Conservation (phyloP, 495 filamentous ascomycete species). For the Delitschia confertaspora region DNA sequence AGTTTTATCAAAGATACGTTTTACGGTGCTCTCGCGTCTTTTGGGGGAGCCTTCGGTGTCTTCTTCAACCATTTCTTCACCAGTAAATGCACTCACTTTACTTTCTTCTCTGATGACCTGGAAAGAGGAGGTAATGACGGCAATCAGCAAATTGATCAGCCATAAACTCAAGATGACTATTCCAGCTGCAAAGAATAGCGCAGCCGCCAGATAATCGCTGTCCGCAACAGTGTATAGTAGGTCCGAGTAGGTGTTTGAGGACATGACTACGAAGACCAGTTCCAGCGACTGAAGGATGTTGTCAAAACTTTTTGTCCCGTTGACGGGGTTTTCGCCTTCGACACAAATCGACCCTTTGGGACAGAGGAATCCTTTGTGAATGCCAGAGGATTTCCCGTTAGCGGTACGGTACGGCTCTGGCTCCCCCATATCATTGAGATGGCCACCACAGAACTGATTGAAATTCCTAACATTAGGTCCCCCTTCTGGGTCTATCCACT, state of each 20-base stretch:
- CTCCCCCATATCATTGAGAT: slow-evolving; percentile 53
- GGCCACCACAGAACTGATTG: slow-evolving; percentile 78
- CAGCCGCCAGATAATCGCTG: slow-evolving; percentile 79
- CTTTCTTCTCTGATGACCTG: slow-evolving; percentile 98
- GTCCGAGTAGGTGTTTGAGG: slow-evolving; percentile 90
- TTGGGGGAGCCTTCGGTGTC: slow-evolving; percentile 32
- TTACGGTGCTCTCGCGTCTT: slow-evolving; percentile 49
- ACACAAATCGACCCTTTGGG: slow-evolving; percentile 74
- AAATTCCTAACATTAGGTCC: slow-evolving; percentile 32
- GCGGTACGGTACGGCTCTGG: slow-evolving; percentile 54
- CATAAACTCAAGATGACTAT: slow-evolving; percentile 92
- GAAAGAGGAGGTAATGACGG: slow-evolving; percentile 96
- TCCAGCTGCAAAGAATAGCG: slow-evolving; percentile 66
- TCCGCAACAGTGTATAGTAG: slow-evolving; percentile 86
- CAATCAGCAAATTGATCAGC: slow-evolving; percentile 93
- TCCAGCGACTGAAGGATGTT: slow-evolving; percentile 86
- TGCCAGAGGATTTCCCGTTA: slow-evolving; percentile 25
- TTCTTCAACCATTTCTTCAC: slow-evolving; percentile 46
- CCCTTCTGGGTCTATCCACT: slow-evolving; percentile 59
- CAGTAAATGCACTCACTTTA: slow-evolving; percentile 84
- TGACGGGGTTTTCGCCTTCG: slow-evolving; percentile 69
- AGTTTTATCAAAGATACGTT: slow-evolving; percentile 62
- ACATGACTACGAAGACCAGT: slow-evolving; percentile 98
- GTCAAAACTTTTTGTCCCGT: slow-evolving; percentile 85
- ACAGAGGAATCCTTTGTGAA: slow-evolving; percentile 84